These are phyloP conservation scores for Hemerocallis citrina DNA, from an alignment of 106 monocot genomes.

Conservation along the genomic window DNA sequence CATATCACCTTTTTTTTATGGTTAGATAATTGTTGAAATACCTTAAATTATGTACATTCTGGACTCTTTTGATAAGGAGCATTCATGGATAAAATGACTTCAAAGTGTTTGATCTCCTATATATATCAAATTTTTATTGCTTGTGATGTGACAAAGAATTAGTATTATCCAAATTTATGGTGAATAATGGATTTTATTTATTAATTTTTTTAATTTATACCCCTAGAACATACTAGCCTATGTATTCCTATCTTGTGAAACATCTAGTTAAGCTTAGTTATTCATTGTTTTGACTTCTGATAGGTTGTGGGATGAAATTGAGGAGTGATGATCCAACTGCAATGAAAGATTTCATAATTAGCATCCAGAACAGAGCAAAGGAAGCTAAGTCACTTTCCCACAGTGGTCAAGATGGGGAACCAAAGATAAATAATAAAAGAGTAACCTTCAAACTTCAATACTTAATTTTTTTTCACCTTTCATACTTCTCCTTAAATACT, in stretches of 20 bases:
- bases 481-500: neutral
- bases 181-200: no score
- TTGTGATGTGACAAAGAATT: no score
- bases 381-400: constrained; percentile 31
- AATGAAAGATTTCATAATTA: constrained; percentile 86
- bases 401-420: constrained; percentile 22
- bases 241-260: neutral
- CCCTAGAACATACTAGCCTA: no score
- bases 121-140: no score
- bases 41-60: no score
- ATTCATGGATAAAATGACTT: no score
- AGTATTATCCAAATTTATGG: no score
- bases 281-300: neutral
- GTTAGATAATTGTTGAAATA: no score
- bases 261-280: neutral
- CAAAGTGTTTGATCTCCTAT: no score
- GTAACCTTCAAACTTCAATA: constrained; percentile 25
- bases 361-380: constrained; percentile 61
- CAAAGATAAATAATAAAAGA: constrained; percentile 50
- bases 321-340: constrained; percentile 75
- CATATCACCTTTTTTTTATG: no score
- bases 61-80: no score
- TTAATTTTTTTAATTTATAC: no score
- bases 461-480: neutral
- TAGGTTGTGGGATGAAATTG: constrained; percentile 96